phyloP scores from a whole-genome alignment of 2,329 filamentous ascomycete species.

The Beauveria varroae region DNA sequence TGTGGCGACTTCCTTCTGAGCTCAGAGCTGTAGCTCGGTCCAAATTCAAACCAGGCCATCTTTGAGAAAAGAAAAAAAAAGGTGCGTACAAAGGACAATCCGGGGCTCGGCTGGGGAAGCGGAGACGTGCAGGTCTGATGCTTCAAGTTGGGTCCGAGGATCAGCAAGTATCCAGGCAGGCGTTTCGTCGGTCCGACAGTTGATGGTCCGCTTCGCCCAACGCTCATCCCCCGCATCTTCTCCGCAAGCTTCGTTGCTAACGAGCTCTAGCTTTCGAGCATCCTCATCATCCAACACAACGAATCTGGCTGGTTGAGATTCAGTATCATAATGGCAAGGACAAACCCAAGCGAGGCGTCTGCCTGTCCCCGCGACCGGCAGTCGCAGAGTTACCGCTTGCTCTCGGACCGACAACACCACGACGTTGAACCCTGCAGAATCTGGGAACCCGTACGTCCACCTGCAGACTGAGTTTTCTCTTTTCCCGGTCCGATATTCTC shows the following conservation, averaged over 20 bases:
- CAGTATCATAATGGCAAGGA: background rate
- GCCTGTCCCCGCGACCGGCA: background rate
- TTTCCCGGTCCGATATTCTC: background rate
- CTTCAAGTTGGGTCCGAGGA: background rate
- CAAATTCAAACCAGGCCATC: too few relatives aligned
- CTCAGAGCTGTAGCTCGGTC: too few relatives aligned
- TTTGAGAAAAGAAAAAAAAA: too few relatives aligned
- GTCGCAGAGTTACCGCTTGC: too few relatives aligned
- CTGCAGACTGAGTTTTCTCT: background rate
- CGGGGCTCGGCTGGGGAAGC: background rate
- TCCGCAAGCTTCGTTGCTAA: background rate
- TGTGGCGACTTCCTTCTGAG: background rate
- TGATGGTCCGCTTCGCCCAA: too few relatives aligned
- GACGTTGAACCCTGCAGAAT: background rate
- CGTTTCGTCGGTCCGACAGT: too few relatives aligned
- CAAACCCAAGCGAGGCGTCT: background rate
- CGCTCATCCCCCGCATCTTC: background rate
- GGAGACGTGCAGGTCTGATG: background rate
- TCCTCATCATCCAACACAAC: too few relatives aligned
- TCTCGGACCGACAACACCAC: slow-evolving; percentile 3
- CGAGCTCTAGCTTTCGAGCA: background rate
- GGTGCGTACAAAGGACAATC: background rate
- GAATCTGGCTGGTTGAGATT: background rate
- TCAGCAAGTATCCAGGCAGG: too few relatives aligned
- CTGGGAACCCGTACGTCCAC: background rate